Base-by-base conservation (phyloP, 768 basidiomycete species). In the Rhodotorula kratochvilovae region DNA sequence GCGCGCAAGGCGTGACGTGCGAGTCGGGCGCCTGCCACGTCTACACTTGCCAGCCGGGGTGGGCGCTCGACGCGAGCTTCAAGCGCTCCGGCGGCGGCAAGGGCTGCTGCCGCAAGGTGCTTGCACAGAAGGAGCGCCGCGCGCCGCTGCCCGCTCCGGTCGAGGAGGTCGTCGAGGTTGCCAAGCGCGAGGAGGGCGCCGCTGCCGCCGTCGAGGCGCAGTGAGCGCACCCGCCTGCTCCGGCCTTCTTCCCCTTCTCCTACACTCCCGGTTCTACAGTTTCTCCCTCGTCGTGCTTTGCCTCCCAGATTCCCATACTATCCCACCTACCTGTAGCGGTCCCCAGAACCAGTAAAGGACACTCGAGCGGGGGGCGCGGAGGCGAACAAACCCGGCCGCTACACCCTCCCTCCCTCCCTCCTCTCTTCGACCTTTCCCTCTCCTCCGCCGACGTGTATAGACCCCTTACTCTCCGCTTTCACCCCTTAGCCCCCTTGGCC, bases 1-100 rank as follows among this genome's bases (percentile, higher is more conserved):
- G 82, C 60, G 82, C 82, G n/a, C 80, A 81, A 61, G 66, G 77
- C 15, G 82, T 84, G 31, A 72, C 76, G 19, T 84, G 83, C 77
- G 67, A 73, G 13, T 70, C 71, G 15, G 81, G 82, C 21, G 54
- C 72, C 45, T 85, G 84, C 70, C 48, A 80, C 35, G 81, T 84
- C 59, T 78, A 83, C 83, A 77, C 77, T 78, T 80, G 79, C 64
- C 65, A 71, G 56, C 54, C 57, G 6, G 76, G 74, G 10, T 76
- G 33, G 53, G 43, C 50, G 31, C 71, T 72, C 60, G 71, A 61
- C 36, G 36, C 51, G 23, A 31, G 48, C 33, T 51, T 42, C 65
- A 46, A 45, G 15, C 65, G 65, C 39, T 2, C 27, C 10, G 36
- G 31, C 48, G 65, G 65, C 48, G 65, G 65, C 56, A 70, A 66